phyloP scores from a whole-genome alignment of 1,139 yeast genomes.

The Yamadazyma atlantica region DNA sequence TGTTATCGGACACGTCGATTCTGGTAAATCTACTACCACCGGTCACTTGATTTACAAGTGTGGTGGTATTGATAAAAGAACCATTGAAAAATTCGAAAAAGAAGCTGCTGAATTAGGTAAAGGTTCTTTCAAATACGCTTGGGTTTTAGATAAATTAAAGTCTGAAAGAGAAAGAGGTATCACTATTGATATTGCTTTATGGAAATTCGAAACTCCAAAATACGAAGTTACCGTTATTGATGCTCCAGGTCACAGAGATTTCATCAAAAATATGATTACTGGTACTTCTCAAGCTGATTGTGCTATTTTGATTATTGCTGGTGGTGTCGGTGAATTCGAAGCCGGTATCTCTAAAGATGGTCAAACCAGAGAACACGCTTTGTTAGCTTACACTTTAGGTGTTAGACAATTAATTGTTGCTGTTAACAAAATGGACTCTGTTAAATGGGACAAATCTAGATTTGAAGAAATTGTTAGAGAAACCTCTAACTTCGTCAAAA shows the following conservation, averaged over 20 bases:
- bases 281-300: slow-evolving; percentile 94
- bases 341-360: slow-evolving; percentile 94
- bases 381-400: no score
- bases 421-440: no score
- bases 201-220: slow-evolving; percentile 96
- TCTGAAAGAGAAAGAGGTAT: slow-evolving; percentile 98
- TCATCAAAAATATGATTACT: slow-evolving; percentile 93
- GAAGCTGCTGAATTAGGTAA: slow-evolving; percentile 97
- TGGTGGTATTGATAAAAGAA: slow-evolving; percentile 94
- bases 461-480: no score
- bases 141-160: slow-evolving; percentile 94
- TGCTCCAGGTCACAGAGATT: slow-evolving; percentile 96
- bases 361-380: no score
- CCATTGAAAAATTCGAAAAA: slow-evolving; percentile 97
- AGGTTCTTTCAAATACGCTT: slow-evolving; percentile 98
- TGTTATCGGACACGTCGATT: slow-evolving; percentile 99
- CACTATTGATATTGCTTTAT: slow-evolving; percentile 90
- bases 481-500: no score
- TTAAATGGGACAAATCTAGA: no score
- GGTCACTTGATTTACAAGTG: slow-evolving; percentile 97
- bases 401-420: no score
- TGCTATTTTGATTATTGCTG: slow-evolving; percentile 87
- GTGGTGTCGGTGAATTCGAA: slow-evolving; percentile 93
- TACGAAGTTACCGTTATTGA: slow-evolving; percentile 89
- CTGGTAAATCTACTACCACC: slow-evolving; percentile 83